phyloP scores from a whole-genome alignment of 1,139 yeast genomes.

The Pichia sp. region DNA sequence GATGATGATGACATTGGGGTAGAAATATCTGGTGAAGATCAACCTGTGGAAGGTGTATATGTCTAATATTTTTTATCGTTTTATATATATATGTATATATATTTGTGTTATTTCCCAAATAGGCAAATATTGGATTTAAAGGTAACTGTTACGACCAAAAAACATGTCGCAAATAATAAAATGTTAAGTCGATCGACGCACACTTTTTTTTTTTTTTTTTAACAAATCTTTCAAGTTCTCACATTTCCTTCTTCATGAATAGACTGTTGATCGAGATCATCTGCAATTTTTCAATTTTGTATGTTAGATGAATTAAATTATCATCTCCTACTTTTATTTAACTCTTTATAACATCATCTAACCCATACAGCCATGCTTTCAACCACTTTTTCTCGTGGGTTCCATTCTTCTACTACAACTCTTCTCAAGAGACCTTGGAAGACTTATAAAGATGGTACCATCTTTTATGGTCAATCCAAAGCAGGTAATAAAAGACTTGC shows the following conservation, averaged over 20 bases:
- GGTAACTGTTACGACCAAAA: no score
- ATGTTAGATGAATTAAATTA: background rate
- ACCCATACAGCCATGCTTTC: conserved; percentile 1
- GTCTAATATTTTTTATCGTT: background rate
- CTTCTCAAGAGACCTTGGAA: conserved; percentile 83
- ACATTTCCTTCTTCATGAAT: no score
- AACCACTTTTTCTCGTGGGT: conserved; percentile 7
- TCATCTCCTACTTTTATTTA: no score
- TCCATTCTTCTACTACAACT: conserved; percentile 34
- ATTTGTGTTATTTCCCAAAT: background rate
- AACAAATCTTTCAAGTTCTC: background rate
- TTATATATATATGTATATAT: background rate
- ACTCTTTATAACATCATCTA: no score
- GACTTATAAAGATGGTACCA: conserved; percentile 72
- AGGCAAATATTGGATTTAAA: no score
- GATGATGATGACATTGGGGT: no score
- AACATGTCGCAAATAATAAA: no score
- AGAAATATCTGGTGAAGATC: no score
- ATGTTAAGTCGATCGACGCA: background rate
- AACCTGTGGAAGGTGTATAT: background rate
- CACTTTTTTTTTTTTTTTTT: background rate
- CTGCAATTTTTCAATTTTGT: background rate
- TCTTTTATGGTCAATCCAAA: conserved; percentile 74
- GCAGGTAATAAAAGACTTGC: conserved; percentile 81
- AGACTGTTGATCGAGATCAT: no score